Evolutionary conservation across 768 basidiomycete genomes (phyloP), one percentile per base, ranked within the genome.

Genomic region (Coprinellus micaceus): DNA sequence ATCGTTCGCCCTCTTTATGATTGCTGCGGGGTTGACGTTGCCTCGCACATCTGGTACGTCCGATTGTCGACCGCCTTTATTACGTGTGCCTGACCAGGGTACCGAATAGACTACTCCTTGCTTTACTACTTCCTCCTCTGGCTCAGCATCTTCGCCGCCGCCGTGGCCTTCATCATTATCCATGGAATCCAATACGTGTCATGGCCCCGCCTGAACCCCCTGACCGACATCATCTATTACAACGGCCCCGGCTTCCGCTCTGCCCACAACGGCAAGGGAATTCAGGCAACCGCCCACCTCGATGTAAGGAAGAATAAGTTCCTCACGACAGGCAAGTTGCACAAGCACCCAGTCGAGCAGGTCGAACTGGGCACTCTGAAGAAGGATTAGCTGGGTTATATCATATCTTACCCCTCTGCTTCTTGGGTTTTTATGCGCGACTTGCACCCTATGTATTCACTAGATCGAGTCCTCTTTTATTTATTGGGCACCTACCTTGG

Each of bases 161-260:
- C 93, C 12, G 71, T 88, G 56, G 62, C 74, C 44, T 94, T 90
- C 73, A 93, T 98, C 61, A 61, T 86, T 64, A 69, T 82, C n/a
- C 82, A 96, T 70, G 96, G 95, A 36, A 85, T 95, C 60, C 91
- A 94, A 59, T 99, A 97, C 67, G 96, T 99, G 53, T 82, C 89
- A 15, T 98, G 94, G 91, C 97, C 97, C 12, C 82, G 88, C 11
- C 79, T 99, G 53, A 82, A 89, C 60, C 89, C 92, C 0, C 84
- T 87, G 3, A 86, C 94, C 45, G 90, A 93, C 55, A 76, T 86
- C 51, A 87, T 98, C 54, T 85, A 89, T 66, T 99, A 98, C 69
- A 78, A 80, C 47, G 97, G 97, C 15, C 89, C 93, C 30, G 95
- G 94, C 4, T 93, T 81, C 76, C 86, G 90, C 33, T 88, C 91